Evolutionary conservation across 225 moss, liverwort and hornwort species (phyloP), one percentile per base, ranked within the genome.

Genomic region (Bryum argenteum): DNA sequence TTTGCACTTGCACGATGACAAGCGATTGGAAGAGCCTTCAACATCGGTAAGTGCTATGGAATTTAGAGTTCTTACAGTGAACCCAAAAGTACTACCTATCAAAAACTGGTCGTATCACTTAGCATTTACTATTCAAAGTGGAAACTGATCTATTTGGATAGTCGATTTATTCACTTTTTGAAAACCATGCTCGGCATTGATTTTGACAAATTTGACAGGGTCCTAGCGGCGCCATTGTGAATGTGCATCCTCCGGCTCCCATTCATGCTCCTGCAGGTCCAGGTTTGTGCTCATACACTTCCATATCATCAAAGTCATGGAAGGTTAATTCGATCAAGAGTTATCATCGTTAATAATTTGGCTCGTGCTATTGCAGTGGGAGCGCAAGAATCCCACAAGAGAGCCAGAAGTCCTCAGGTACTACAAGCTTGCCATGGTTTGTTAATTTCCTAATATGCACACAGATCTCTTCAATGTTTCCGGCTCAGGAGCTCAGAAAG

Each of bases 351-450:
- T n/a, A n/a, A n/a, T n/a, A 39, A 20, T 24, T 50, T 21, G 20
- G n/a, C 53, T 69, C 67, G 38, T 65, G 62, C 23, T 52, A 70
- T 50, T 80, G 83, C 87, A 88, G 80, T 80, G 62, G 65, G 83
- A 58, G 9, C 69, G 5, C 83, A 74, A 71, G 89, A 89, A 58
- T 83, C 86, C 33, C 74, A 86, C 64, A 96, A 96, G 78, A 82
- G 93, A 84, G 85, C 95, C 15, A 85, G 88, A 82, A 96, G 89
- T 75, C 89, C 90, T 70, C 92, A 95, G 92, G 95, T 95, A 73
- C 6, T 56, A 14, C 33, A 55, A 11, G 18, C 43, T 51, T 43
- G 62, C 20, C 22, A 63, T 57, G 8, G 20, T 18, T 53, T 63
- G 15, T 17, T 14, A 17, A 17, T 55, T 22, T n/a, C 1, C 15